These are phyloP conservation scores for Pichia thaimueangensis DNA, from an alignment of 805 yeast genomes.

Conservation along the genomic window DNA sequence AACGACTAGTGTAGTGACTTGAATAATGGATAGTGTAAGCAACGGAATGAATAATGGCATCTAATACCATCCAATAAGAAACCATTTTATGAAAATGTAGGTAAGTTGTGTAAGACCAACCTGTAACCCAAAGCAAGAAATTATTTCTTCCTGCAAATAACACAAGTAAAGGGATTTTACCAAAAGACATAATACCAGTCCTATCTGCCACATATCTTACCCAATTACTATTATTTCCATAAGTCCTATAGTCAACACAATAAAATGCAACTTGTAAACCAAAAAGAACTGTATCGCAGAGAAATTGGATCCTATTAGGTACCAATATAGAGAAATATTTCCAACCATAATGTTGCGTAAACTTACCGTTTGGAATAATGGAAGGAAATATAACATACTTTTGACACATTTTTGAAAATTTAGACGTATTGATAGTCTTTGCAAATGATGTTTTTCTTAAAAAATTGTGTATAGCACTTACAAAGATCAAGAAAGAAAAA, in stretches of 20 bases:
- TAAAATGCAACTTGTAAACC: conserved; percentile 10
- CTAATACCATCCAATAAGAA: conserved; percentile 40
- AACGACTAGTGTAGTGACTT: conserved; percentile 9
- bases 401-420: conserved; percentile 21
- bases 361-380: conserved; percentile 18
- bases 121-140: conserved; percentile 36
- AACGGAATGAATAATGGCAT: conserved; percentile 35
- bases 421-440: conserved; percentile 16
- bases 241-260: conserved; percentile 4
- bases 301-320: conserved; percentile 9
- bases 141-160: conserved; percentile 44
- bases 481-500: conserved; percentile 34
- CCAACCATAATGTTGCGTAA: conserved; percentile 14
- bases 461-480: conserved; percentile 30
- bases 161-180: conserved; percentile 34
- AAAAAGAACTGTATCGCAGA: conserved; percentile 6
- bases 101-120: conserved; percentile 37
- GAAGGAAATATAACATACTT: conserved; percentile 36
- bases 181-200: conserved; percentile 33
- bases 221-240: conserved; percentile 25
- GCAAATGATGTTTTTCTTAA: conserved; percentile 26
- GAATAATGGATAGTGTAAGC: conserved; percentile 13
- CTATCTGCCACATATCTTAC: conserved; percentile 21
- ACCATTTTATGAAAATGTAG: conserved; percentile 48
- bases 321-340: conserved; percentile 11